A percentile compares a stretch with the other conserved stretches of the same genome.
These are phyloP conservation scores for Actinomortierella ambigua DNA, from an alignment of 371 early-diverging fungal species.

Conservation along the genomic window DNA sequence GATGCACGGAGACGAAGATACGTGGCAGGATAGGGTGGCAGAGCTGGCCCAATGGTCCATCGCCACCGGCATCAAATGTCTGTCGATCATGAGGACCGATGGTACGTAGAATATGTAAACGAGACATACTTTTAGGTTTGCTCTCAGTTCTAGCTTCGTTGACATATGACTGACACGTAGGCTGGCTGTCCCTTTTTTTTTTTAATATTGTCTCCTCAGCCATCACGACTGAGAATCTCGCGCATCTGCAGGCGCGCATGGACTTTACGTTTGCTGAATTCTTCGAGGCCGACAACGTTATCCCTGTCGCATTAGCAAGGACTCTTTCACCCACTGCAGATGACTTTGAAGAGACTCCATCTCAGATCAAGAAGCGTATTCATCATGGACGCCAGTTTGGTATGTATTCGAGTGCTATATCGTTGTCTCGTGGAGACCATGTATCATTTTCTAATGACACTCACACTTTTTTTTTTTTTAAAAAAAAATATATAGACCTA, in stretches of 20 bases:
- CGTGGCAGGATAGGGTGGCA: constrained; percentile 25
- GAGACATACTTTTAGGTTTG: constrained; percentile 2
- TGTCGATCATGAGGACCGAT: constrained; percentile 36
- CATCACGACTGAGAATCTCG: constrained; percentile 9
- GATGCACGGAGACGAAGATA: constrained; percentile 13
- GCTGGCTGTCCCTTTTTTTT: neutral
- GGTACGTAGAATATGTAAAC: constrained; percentile 14
- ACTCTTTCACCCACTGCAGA: constrained; percentile 16
- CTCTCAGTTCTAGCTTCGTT: neutral
- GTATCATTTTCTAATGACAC: no score
- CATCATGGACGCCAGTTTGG: constrained; percentile 6
- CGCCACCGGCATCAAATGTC: constrained; percentile 28
- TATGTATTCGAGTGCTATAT: neutral
- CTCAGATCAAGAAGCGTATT: neutral
- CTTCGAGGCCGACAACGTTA: constrained; percentile 22
- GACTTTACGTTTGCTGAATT: constrained; percentile 14
- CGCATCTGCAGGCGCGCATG: constrained; percentile 21
- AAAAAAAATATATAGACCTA: constrained; percentile 11
- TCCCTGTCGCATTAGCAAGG: constrained; percentile 24
- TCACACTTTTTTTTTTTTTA: neutral
- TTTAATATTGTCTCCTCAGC: constrained; percentile 8
- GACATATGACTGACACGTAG: constrained; percentile 1
- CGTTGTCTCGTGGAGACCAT: no score
- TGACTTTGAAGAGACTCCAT: neutral
- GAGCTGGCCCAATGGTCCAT: constrained; percentile 33